Percentiles rank a stretch among this genome's conserved stretches.
These are phyloP conservation scores for Xylariaceae sp. DNA, from an alignment of 2,329 filamentous ascomycete genomes.

Conservation along the genomic window DNA sequence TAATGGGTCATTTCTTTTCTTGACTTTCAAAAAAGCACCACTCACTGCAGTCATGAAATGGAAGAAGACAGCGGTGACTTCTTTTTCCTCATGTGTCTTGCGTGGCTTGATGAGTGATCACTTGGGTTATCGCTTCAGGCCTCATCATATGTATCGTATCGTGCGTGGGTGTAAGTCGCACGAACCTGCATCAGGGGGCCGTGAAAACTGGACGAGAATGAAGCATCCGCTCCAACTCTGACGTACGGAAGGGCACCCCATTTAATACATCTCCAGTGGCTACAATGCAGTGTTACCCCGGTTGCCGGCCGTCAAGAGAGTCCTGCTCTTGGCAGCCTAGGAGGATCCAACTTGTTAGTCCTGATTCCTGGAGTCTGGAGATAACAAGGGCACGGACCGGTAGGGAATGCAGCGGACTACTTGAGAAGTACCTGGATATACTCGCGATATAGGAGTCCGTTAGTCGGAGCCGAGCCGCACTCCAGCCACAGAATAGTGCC, in stretches of 20 bases:
- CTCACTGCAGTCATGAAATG: neutral
- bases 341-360: neutral
- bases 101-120: neutral
- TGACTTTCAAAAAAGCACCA: neutral
- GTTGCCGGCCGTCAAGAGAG: neutral
- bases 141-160: no score
- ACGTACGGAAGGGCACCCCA: no score
- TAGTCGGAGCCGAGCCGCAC: neutral
- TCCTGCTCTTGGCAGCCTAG: neutral
- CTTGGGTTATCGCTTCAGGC: neutral
- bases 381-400: no score
- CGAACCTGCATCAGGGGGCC: no score
- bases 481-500: neutral
- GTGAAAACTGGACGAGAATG: no score
- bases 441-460: neutral
- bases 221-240: no score
- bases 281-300: no score
- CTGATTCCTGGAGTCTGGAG: no score
- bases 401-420: no score
- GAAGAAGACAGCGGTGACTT: neutral
- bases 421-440: no score
- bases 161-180: no score
- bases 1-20: neutral
- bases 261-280: no score
- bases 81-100: neutral